Conservation (phyloP, 2,329 filamentous ascomycete genomes). For the Aspergillus sp. region DNA sequence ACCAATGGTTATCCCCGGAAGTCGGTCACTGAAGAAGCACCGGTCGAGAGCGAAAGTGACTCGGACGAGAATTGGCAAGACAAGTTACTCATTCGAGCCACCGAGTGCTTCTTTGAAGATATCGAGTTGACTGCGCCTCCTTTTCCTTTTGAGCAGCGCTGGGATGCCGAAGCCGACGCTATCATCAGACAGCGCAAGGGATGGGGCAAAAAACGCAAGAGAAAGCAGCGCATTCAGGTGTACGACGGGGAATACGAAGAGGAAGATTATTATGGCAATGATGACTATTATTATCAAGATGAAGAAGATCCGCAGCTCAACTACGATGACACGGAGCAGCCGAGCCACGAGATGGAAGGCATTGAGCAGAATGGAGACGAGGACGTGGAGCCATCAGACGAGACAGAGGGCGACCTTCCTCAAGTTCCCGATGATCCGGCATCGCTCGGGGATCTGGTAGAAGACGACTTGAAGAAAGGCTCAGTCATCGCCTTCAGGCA, state of each 20-base stretch:
- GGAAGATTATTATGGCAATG: conserved; percentile 37
- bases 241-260: conserved; percentile 45
- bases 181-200: conserved; percentile 42
- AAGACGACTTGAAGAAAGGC: conserved; percentile 34
- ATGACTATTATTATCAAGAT: conserved; percentile 25
- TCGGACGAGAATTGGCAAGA: conserved; percentile 68
- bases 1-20: conserved; percentile 31
- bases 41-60: conserved; percentile 38
- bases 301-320: conserved; percentile 32
- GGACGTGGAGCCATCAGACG: conserved; percentile 21
- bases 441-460: conserved; percentile 50
- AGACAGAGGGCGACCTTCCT: conserved; percentile 45
- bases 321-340: conserved; percentile 44
- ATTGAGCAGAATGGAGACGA: conserved; percentile 17
- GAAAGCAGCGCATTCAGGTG: conserved; percentile 54
- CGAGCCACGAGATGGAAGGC: conserved; percentile 16
- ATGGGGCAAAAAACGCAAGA: conserved; percentile 37
- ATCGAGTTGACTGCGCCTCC: conserved; percentile 72
- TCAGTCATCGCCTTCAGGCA: conserved; percentile 49
- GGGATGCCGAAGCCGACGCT: conserved; percentile 72
- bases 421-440: conserved; percentile 61
- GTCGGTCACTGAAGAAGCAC: conserved; percentile 22
- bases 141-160: conserved; percentile 86
- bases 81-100: conserved; percentile 72
- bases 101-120: conserved; percentile 76